Evolutionary conservation across 2,329 filamentous ascomycete species (phyloP), one percentile per base, ranked within the genome.

Genomic region (Lasiodiplodia theobromae): DNA sequence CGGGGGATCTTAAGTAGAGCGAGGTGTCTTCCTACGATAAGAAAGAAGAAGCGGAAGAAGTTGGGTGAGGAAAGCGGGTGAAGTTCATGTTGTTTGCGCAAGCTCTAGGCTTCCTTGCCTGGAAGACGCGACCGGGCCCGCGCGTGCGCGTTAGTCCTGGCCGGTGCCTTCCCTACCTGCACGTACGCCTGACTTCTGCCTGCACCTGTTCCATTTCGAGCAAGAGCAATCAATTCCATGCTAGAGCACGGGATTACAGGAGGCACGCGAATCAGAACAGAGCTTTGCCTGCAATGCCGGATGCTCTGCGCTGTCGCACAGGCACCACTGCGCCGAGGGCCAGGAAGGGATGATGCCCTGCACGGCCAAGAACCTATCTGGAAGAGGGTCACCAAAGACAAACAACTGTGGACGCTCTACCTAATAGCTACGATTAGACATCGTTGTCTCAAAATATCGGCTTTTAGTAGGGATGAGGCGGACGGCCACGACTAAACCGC

Each of bases 61-160:
- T 18, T 62, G 66, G 53, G 4, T 4, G 31, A 68, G 47, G n/a
- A 38, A 18, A 34, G 52, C 11, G 47, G 63, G 44, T 25, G 52
- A 66, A 40, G 51, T 14, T 47, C 44, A 47, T 47, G 18, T 66
- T 66, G 63, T 66, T 66, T 66, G 51, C 51, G 63, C 63, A 51
- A 54, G 51, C 63, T 54, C 52, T 37, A 65, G 62, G 62, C 47
- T 53, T 16, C 62, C 28, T 23, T 53, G 62, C 31, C 38, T 31
- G 28, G 62, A n/a, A 38, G 62, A 53, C 62, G 49, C 62, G 62
- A 37, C 40, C 56, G 37, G 21, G 40, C 34, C 56, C 57, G 38
- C 21, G 23, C 34, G 8, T 12, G 37, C 57, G 57, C 38, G 40
- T 62, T 62, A 62, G 58, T 62, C 58, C 28, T 49, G 58, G 58